Percentiles rank a stretch among this genome's conserved stretches.
These are phyloP conservation scores for Debaryomyces subglobosus DNA, from an alignment of 1,139 yeast species.

Conservation along the genomic window DNA sequence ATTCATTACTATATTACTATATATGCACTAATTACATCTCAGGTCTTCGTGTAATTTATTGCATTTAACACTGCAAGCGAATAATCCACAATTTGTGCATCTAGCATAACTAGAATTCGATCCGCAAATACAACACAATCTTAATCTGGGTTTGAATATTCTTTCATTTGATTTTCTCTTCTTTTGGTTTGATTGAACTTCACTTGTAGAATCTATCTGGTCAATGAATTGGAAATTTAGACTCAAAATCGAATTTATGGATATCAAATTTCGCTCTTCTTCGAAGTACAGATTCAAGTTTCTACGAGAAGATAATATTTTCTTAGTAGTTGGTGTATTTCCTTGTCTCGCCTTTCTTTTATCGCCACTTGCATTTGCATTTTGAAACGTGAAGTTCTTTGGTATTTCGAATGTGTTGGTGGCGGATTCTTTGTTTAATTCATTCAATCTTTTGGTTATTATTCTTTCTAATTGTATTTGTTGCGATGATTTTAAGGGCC, in stretches of 20 bases:
- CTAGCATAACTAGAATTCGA: constrained; percentile 41
- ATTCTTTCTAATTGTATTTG: constrained; percentile 47
- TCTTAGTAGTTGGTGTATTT: constrained; percentile 50
- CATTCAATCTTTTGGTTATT: constrained; percentile 41
- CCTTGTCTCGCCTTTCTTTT: constrained; percentile 39
- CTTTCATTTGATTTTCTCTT: constrained; percentile 18
- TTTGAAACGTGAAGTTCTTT: constrained; percentile 42
- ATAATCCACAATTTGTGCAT: constrained; percentile 46
- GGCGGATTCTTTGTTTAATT: constrained; percentile 38
- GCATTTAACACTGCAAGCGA: constrained; percentile 46
- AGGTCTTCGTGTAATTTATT: constrained; percentile 46
- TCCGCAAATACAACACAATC: constrained; percentile 50
- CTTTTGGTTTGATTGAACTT: constrained; percentile 18
- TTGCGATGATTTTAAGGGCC: constrained; percentile 47
- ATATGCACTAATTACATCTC: constrained; percentile 36
- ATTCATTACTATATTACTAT: neutral
- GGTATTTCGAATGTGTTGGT: constrained; percentile 42
- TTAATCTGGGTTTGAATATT: constrained; percentile 37
- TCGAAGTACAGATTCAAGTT: constrained; percentile 51
- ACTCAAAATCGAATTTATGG: constrained; percentile 44
- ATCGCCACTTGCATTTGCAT: constrained; percentile 29
- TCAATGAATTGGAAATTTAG: constrained; percentile 48
- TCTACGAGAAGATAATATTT: constrained; percentile 47
- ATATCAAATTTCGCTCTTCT: constrained; percentile 49
- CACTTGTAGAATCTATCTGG: constrained; percentile 26